Evolutionary conservation across 805 yeast genomes (phyloP).

Genomic region (Hanseniaspora singularis): DNA sequence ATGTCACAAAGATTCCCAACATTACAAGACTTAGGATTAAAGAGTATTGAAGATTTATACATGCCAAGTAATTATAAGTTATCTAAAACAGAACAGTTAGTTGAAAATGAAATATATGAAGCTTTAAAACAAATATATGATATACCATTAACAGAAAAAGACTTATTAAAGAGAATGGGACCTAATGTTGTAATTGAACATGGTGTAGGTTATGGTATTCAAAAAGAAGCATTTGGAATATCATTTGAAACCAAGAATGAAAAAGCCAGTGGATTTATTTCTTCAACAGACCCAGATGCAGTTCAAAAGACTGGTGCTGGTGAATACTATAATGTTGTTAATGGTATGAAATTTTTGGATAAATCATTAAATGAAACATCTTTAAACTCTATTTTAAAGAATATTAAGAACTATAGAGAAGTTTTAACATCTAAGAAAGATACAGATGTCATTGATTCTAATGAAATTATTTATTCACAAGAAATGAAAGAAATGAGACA

Average conservation of each 20-base stretch:
- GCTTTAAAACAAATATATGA: conserved; percentile 11
- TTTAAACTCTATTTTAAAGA: conserved; percentile 2
- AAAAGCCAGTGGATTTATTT: neutral
- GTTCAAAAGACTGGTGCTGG: neutral
- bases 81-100: neutral
- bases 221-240: conserved; percentile 7
- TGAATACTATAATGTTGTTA: conserved; percentile 1
- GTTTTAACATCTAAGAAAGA: neutral
- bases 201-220: conserved; percentile 14
- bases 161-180: conserved; percentile 8
- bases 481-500: conserved; percentile 7
- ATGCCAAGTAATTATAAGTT: conserved; percentile 2
- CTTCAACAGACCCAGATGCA: conserved; percentile 8
- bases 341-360: conserved; percentile 1
- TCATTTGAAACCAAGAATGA: conserved; percentile 3
- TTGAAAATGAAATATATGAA: conserved; percentile 9
- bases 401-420: neutral
- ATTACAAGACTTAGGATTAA: conserved; percentile 1
- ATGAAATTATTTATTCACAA: neutral
- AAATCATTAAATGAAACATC: neutral
- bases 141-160: neutral
- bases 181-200: conserved; percentile 11
- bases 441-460: neutral
- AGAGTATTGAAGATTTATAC: conserved; percentile 4
- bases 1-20: conserved; percentile 12